Conservation (phyloP, 192 early-diverging fungal species). For the Cladochytrium replicatum region DNA sequence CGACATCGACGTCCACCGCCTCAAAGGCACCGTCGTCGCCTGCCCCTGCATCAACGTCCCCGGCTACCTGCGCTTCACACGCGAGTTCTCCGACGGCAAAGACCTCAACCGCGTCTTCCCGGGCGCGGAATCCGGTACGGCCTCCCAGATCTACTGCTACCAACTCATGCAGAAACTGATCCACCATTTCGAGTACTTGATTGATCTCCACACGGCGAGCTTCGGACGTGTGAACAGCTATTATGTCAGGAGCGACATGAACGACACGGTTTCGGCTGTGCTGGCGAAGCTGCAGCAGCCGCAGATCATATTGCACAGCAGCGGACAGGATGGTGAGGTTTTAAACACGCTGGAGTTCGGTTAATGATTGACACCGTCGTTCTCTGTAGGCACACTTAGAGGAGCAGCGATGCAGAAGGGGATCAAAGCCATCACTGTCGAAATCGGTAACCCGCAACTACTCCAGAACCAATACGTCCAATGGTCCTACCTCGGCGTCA, state of each 20-base stretch:
- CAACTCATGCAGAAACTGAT: conserved; percentile 73
- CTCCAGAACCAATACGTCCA: conserved; percentile 80
- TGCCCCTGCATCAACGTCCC: conserved; percentile 82
- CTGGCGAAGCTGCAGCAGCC: conserved; percentile 84
- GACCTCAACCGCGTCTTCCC: conserved; percentile 85
- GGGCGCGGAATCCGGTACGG: conserved; percentile 52
- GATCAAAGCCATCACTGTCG: conserved; percentile 81
- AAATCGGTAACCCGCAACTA: conserved; percentile 79
- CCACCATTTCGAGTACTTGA: conserved; percentile 68
- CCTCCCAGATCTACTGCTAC: conserved; percentile 73
- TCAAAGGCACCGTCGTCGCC: conserved; percentile 79
- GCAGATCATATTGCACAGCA: conserved; percentile 51
- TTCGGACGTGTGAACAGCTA: conserved; percentile 77
- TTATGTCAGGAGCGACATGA: conserved; percentile 82
- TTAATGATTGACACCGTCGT: background rate
- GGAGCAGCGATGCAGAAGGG: conserved; percentile 65
- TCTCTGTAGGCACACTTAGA: conserved; percentile 62
- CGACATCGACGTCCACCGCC: conserved; percentile 58
- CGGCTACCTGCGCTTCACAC: conserved; percentile 65
- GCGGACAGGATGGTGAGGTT: conserved; percentile 58
- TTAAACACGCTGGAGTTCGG: background rate
- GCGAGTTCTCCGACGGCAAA: conserved; percentile 78
- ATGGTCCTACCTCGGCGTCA: conserved; percentile 56
- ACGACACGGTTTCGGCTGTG: conserved; percentile 54
- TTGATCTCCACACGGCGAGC: conserved; percentile 83